Conservation (phyloP, 257 asterid genomes). For the Solanum pinnatisectum region DNA sequence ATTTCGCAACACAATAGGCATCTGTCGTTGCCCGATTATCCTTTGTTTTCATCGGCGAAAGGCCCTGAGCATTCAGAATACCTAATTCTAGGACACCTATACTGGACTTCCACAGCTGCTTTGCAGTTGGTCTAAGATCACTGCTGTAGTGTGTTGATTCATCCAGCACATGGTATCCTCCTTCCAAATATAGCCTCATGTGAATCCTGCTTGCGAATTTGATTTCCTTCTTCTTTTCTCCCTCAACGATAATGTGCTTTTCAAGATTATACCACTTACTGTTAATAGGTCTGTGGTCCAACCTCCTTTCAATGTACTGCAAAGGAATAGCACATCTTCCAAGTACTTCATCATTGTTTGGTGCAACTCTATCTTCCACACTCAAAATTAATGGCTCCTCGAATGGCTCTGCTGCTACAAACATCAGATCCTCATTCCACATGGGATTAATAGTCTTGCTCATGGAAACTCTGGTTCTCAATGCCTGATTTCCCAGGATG, state of each 20-base stretch:
- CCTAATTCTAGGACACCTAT: slow-evolving; percentile 11
- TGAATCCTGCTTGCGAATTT: slow-evolving; percentile 11
- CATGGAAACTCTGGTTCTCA: slow-evolving; percentile 6
- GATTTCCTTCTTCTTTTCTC: background rate
- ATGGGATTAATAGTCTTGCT: slow-evolving; percentile 5
- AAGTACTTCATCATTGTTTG: slow-evolving; percentile 5
- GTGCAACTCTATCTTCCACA: slow-evolving; percentile 8
- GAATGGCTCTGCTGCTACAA: slow-evolving; percentile 15
- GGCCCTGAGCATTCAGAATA: slow-evolving; percentile 3
- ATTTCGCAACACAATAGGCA: slow-evolving; percentile 17
- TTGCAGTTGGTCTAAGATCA: slow-evolving; percentile 19
- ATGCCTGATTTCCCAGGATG: slow-evolving; percentile 7
- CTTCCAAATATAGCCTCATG: slow-evolving; percentile 6
- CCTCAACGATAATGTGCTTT: background rate
- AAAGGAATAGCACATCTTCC: slow-evolving; percentile 7
- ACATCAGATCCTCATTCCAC: slow-evolving; percentile 17
- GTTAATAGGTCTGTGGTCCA: slow-evolving; percentile 3
- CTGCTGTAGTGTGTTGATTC: slow-evolving; percentile 18
- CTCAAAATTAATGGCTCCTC: slow-evolving; percentile 8
- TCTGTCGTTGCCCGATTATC: slow-evolving; percentile 10
- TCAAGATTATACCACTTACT: slow-evolving; percentile 10
- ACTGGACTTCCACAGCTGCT: slow-evolving; percentile 9
- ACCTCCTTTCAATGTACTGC: background rate
- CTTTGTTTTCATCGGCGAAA: slow-evolving; percentile 10
- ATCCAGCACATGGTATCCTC: slow-evolving; percentile 16